Evolutionary conservation across 2,329 filamentous ascomycete genomes (phyloP).

Genomic region (Diaporthe eres): DNA sequence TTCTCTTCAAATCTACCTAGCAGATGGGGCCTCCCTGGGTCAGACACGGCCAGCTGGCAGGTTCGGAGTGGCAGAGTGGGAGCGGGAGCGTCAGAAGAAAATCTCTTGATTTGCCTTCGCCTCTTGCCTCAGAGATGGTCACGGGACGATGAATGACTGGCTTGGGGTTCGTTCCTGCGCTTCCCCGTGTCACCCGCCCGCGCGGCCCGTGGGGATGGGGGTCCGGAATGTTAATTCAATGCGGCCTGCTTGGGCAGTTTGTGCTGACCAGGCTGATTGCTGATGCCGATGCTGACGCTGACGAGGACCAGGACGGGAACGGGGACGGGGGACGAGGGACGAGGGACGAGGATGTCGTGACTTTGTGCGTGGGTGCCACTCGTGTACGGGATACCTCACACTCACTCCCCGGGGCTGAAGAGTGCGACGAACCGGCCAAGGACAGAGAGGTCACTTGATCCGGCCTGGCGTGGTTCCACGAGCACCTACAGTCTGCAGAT

Average conservation of each 20-base stretch:
- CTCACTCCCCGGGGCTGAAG: background rate
- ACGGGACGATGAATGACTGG: slow-evolving; percentile 36
- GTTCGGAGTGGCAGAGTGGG: background rate
- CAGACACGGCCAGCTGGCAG: slow-evolving; percentile 26
- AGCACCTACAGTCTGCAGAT: background rate
- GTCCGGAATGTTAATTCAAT: slow-evolving; percentile 23
- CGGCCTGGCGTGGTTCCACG: slow-evolving; percentile 3
- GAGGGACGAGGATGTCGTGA: slow-evolving; percentile 17
- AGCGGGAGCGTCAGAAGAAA: background rate
- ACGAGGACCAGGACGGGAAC: background rate
- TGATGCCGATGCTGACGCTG: slow-evolving; percentile 8
- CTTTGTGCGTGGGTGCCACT: slow-evolving; percentile 7
- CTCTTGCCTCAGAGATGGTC: slow-evolving; percentile 34
- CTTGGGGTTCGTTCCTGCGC: slow-evolving; percentile 39
- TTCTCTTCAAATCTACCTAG: slow-evolving; percentile 25
- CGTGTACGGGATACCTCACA: background rate
- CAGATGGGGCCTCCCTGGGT: slow-evolving; percentile 17
- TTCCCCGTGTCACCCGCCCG: slow-evolving; percentile 31
- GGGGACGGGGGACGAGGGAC: background rate
- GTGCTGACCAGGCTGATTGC: background rate
- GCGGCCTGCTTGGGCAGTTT: background rate
- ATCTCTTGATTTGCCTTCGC: slow-evolving; percentile 21
- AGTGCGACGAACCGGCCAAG: background rate
- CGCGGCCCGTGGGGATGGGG: slow-evolving; percentile 19
- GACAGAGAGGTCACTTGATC: slow-evolving; percentile 14